A percentile compares a stretch with the other conserved stretches of the same genome.
Conservation (phyloP, 2,329 filamentous ascomycete species). For the Cladobotryum protrusum region DNA sequence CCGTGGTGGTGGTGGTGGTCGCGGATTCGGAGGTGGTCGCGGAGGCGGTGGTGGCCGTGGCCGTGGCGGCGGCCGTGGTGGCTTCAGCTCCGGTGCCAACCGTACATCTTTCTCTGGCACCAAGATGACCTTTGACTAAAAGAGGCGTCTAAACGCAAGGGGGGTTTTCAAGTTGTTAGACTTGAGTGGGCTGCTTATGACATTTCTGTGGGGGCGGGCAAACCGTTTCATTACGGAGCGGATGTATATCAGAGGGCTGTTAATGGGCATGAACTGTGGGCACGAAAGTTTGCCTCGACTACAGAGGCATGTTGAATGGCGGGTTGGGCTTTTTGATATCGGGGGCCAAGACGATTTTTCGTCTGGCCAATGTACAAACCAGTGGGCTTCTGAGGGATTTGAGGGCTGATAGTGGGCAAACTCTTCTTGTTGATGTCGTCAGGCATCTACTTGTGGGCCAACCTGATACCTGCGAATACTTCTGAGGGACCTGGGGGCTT, state of each 20-base stretch:
- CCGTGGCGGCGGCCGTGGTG: slow-evolving; percentile 42
- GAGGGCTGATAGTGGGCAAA: slow-evolving; percentile 28
- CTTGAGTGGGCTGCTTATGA: slow-evolving; percentile 31
- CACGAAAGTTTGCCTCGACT: slow-evolving; percentile 27
- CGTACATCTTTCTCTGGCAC: slow-evolving; percentile 54
- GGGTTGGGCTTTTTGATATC: slow-evolving; percentile 28
- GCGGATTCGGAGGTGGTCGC: slow-evolving; percentile 46
- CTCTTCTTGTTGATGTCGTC: slow-evolving; percentile 11
- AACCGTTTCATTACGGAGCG: slow-evolving; percentile 38
- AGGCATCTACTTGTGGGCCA: slow-evolving; percentile 22
- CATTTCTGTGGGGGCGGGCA: slow-evolving; percentile 48
- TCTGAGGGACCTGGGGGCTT: slow-evolving; percentile 34
- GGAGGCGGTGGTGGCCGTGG: slow-evolving; percentile 46
- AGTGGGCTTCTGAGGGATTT: slow-evolving; percentile 38
- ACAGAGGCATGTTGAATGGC: slow-evolving; percentile 14
- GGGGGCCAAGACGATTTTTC: slow-evolving; percentile 22
- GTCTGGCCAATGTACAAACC: slow-evolving; percentile 20
- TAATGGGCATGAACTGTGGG: slow-evolving; percentile 30
- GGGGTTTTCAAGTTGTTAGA: slow-evolving; percentile 43
- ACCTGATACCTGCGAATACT: slow-evolving; percentile 30
- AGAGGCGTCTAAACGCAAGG: slow-evolving; percentile 29
- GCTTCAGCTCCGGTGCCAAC: slow-evolving; percentile 47
- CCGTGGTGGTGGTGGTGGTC: slow-evolving; percentile 43
- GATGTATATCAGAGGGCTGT: slow-evolving; percentile 52
- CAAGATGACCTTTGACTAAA: slow-evolving; percentile 63